Evolutionary conservation across 2,329 filamentous ascomycete species (phyloP), one percentile per base, ranked within the genome.

Genomic region (Daldinia eschscholtzii): DNA sequence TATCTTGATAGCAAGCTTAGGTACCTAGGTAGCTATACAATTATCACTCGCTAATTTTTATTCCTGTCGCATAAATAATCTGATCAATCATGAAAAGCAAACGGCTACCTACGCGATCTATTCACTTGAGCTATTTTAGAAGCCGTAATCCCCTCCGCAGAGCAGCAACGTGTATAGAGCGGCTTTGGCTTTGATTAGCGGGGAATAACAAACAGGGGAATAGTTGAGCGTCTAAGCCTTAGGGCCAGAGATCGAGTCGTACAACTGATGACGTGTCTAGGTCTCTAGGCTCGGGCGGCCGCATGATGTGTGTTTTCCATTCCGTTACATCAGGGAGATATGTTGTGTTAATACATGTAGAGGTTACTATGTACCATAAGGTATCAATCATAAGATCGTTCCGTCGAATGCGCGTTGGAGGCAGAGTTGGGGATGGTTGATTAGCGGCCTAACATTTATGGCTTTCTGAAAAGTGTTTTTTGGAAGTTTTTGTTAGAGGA

Each of bases 211-310:
- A 55, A 55, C 33, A 37, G 18, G 52, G 30, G 3, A n/a, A 6
- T n/a, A n/a, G 50, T 6, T 53, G 23, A 35, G 23, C 15, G 15
- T 18, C 28, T 37, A 37, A 55, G 30, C 33, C 30, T 20, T 55
- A 20, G 33, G 18, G 18, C 33, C n/a, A 55, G 46, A 55, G 9
- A 39, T 37, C 52, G 30, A 10, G 33, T 5, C n/a, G 18, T n/a
- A 26, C 10, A 26, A 26, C 52, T 30, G 30, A 56, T 41, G 52
- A 57, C 30, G 46, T 53, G 52, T 37, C 33, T 37, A 9, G 52
- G 12, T 39, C 6, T 50, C 13, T n/a, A 18, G 6, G 46, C 13
- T n/a, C 15, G 26, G 46, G 15, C 26, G 26, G 13, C 26, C 6
- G 46, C 26, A 7, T 50, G 46, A 30, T 23, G 26, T 13, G 46